Conservation (phyloP, 345 rosid genomes). For the Salix caprea region DNA sequence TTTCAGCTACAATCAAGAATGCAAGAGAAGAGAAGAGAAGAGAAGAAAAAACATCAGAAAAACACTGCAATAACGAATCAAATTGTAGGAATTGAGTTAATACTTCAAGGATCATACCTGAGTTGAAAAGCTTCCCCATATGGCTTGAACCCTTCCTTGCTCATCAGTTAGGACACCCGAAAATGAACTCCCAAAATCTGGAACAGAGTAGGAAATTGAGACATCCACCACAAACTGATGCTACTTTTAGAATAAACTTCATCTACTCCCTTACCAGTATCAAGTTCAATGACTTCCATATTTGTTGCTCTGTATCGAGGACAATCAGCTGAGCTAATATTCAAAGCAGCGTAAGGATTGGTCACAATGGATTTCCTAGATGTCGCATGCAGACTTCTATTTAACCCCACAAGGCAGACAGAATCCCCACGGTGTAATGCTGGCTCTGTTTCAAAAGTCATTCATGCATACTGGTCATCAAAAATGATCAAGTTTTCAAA, state of each 20-base stretch:
- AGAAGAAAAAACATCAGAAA: slow-evolving; percentile 10
- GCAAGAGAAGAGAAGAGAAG: not conserved
- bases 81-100: too few relatives aligned
- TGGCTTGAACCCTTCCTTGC: slow-evolving; percentile 79
- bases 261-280: slow-evolving; percentile 53
- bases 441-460: slow-evolving; percentile 54
- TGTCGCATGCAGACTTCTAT: slow-evolving; percentile 77
- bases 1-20: slow-evolving; percentile 46
- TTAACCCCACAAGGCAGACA: slow-evolving; percentile 82
- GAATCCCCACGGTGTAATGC: slow-evolving; percentile 79
- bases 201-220: slow-evolving; percentile 10
- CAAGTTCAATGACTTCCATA: slow-evolving; percentile 93
- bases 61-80: slow-evolving; percentile 8
- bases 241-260: not conserved
- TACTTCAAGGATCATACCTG: slow-evolving; percentile 40
- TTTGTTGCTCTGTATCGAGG: slow-evolving; percentile 87
- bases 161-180: slow-evolving; percentile 86
- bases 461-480: too few relatives aligned
- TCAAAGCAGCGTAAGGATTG: slow-evolving; percentile 76
- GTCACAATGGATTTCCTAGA: slow-evolving; percentile 87
- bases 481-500: too few relatives aligned
- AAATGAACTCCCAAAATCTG: slow-evolving; percentile 91
- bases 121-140: slow-evolving; percentile 93
- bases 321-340: slow-evolving; percentile 72
- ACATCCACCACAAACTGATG: not conserved